Evolutionary conservation across 345 rosid genomes (phyloP).

Genomic region (Viola odorata): DNA sequence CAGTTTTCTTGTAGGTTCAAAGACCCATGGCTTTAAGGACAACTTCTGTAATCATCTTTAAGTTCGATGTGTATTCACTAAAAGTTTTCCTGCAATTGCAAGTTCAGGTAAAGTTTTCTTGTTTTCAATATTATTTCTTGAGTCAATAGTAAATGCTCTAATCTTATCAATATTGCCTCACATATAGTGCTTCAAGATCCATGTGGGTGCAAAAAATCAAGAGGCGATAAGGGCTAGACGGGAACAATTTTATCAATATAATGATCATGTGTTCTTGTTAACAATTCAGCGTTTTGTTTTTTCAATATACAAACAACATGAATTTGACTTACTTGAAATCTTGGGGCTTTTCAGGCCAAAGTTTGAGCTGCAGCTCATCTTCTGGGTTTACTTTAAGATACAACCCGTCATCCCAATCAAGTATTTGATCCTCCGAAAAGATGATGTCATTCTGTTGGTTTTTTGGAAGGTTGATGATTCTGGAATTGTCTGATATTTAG

Average conservation of each 20-base stretch:
- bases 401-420: slow-evolving; percentile 64
- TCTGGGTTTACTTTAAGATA: slow-evolving; percentile 36
- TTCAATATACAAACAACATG: too few species aligned
- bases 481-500: too few species aligned
- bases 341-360: slow-evolving; percentile 52
- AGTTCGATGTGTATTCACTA: slow-evolving; percentile 29
- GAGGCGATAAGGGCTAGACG: too few species aligned
- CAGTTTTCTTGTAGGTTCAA: slow-evolving; percentile 35
- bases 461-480: too few species aligned
- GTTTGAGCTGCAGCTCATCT: slow-evolving; percentile 32
- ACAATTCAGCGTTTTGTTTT: not conserved
- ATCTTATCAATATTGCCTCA: not conserved
- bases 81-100: slow-evolving; percentile 27
- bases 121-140: too few species aligned
- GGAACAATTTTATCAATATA: not conserved
- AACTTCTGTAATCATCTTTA: slow-evolving; percentile 11
- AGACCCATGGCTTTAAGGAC: slow-evolving; percentile 48
- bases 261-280: not conserved
- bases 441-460: slow-evolving; percentile 57
- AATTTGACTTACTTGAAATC: slow-evolving; percentile 36
- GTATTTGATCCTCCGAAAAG: slow-evolving; percentile 46
- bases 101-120: too few species aligned
- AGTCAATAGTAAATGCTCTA: too few species aligned
- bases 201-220: not conserved
- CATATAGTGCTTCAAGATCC: not conserved